Evolutionary conservation across 192 early-diverging fungal genomes (phyloP).

Genomic region (Coemansia sp.): DNA sequence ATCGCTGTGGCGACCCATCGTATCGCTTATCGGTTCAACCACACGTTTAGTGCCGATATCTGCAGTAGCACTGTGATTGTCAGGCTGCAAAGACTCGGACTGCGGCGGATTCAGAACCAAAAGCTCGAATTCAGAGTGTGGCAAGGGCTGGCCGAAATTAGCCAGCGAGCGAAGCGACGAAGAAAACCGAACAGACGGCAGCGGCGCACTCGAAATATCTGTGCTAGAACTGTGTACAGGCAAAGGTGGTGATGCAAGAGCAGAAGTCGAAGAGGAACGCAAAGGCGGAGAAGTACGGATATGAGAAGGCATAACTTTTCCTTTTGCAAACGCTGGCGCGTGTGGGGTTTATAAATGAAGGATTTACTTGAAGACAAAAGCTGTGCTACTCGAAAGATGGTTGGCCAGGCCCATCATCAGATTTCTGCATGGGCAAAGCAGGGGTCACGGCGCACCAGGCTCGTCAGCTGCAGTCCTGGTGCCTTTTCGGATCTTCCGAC

Average conservation of each 20-base stretch:
- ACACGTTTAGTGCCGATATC: not conserved
- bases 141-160: not conserved
- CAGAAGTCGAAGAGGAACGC: constrained; percentile 14
- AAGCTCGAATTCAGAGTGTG: constrained; percentile 18
- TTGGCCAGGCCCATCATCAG: constrained; percentile 6
- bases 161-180: constrained; percentile 6
- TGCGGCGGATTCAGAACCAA: constrained; percentile 3
- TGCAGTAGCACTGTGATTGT: not conserved
- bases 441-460: constrained; percentile 2
- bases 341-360: not conserved
- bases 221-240: constrained; percentile 3
- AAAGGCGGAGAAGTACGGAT: constrained; percentile 3
- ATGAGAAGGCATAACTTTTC: constrained; percentile 8
- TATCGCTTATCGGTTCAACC: not conserved
- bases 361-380: constrained; percentile 1
- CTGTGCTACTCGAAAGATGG: not conserved
- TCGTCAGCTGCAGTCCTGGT: constrained; percentile 9
- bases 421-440: constrained; percentile 3
- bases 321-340: not conserved
- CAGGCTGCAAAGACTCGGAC: not conserved
- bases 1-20: constrained; percentile 12
- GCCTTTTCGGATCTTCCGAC: constrained; percentile 1
- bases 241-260: constrained; percentile 10
- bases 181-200: constrained; percentile 10
- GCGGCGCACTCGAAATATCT: not conserved